These are phyloP conservation scores for Leishmania guyanensis DNA, from an alignment of 208 protist species.

Conservation along the genomic window DNA sequence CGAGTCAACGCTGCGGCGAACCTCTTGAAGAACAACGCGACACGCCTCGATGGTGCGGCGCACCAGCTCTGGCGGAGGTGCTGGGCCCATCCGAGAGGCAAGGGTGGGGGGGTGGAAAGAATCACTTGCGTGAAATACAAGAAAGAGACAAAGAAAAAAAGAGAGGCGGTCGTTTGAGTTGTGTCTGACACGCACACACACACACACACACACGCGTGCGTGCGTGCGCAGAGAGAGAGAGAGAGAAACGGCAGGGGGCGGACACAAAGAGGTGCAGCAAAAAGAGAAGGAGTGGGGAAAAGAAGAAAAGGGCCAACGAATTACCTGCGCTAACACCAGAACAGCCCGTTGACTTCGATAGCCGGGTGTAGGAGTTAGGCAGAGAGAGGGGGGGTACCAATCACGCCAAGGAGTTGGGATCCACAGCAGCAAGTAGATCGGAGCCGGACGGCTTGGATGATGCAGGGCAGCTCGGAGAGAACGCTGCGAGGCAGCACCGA, in stretches of 20 bases:
- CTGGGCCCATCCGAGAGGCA: not conserved
- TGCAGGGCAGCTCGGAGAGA: not conserved
- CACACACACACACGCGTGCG: not conserved
- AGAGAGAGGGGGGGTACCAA: not conserved
- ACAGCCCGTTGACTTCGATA: not conserved
- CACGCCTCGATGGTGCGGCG: slow-evolving; percentile 23
- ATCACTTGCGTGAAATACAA: not conserved
- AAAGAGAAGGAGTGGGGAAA: not conserved
- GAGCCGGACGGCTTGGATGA: not conserved
- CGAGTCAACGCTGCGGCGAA: slow-evolving; percentile 29
- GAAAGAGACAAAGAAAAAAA: not conserved
- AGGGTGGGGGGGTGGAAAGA: slow-evolving; percentile 11
- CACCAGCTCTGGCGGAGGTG: slow-evolving; percentile 12
- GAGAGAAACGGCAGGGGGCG: not conserved
- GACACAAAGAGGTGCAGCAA: not conserved
- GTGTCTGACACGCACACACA: not conserved
- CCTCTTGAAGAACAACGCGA: slow-evolving; percentile 25
- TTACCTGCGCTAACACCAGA: not conserved
- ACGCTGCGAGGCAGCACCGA: not conserved
- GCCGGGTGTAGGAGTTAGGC: not conserved
- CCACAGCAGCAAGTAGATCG: not conserved
- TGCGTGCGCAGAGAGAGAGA: not conserved
- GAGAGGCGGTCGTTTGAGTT: not conserved
- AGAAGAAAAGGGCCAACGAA: not conserved
- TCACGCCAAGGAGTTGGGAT: not conserved